Percentiles rank a stretch among this genome's conserved stretches.
These are phyloP conservation scores for Cystobasidium onofrii DNA, from an alignment of 768 basidiomycete genomes.

Conservation along the genomic window DNA sequence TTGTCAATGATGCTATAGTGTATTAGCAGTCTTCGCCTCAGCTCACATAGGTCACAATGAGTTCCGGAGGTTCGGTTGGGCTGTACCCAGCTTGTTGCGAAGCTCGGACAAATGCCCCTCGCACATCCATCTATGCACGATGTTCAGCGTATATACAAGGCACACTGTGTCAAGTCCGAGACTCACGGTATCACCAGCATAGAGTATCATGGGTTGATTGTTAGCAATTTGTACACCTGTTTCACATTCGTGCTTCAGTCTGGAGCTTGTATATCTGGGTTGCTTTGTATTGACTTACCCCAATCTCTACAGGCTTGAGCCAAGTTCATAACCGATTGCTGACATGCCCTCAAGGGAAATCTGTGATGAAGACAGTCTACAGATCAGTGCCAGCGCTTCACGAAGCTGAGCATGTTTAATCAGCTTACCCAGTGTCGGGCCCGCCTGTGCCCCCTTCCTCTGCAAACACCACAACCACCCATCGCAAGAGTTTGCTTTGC, in stretches of 20 bases:
- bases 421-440: constrained; percentile 12
- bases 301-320: constrained; percentile 9
- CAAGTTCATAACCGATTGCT: constrained; percentile 25
- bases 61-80: constrained; percentile 5
- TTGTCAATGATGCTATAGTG: too few species aligned
- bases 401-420: too few species aligned
- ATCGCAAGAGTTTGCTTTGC: constrained; percentile 3
- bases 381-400: too few species aligned
- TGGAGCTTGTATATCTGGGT: too few species aligned
- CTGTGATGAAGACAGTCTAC: neutral
- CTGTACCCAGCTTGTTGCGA: neutral
- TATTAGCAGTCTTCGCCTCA: too few species aligned
- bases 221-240: constrained; percentile 4
- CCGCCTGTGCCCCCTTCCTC: constrained; percentile 1
- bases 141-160: neutral
- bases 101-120: constrained; percentile 17
- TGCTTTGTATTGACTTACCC: too few species aligned
- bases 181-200: constrained; percentile 29
- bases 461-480: constrained; percentile 31
- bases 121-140: constrained; percentile 13
- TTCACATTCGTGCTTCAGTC: neutral
- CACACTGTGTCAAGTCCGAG: too few species aligned
- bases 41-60: constrained; percentile 23
- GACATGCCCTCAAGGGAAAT: constrained; percentile 5
- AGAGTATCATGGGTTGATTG: neutral